A percentile compares a stretch with the other conserved stretches of the same genome.
Evolutionary conservation across 2,329 filamentous ascomycete species (phyloP).

Genomic region (Colletotrichum nymphaeae): DNA sequence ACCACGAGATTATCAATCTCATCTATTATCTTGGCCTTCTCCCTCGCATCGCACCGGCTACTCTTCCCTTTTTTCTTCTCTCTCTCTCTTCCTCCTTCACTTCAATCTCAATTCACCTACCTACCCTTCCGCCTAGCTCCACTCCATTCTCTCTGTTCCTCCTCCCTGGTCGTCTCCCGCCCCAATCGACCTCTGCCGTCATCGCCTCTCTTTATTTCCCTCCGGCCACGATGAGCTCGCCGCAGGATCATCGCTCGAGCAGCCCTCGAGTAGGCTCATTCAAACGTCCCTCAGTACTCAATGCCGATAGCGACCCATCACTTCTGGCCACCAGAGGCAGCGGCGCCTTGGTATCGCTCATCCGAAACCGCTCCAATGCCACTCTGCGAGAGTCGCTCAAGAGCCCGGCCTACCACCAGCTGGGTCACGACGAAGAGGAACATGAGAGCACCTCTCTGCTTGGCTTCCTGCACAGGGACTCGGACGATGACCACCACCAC

Average conservation of each 20-base stretch:
- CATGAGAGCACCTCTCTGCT: conserved; percentile 37
- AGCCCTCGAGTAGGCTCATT: conserved; percentile 35
- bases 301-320: conserved; percentile 57
- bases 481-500: conserved; percentile 56
- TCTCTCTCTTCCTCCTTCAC: background rate
- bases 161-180: background rate
- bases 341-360: conserved; percentile 48
- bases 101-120: background rate
- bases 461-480: conserved; percentile 31
- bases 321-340: conserved; percentile 60
- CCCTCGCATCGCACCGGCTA: conserved; percentile 22
- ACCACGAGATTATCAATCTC: conserved; percentile 30
- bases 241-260: conserved; percentile 27
- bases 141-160: background rate
- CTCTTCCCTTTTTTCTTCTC: conserved; percentile 9
- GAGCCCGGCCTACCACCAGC: conserved; percentile 37
- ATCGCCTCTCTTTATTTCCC: background rate
- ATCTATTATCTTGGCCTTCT: conserved; percentile 31
- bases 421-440: conserved; percentile 37
- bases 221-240: conserved; percentile 28
- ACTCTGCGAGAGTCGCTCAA: conserved; percentile 36
- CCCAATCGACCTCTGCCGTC: background rate
- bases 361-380: conserved; percentile 58
- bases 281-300: conserved; percentile 43
- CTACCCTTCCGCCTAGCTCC: background rate